Percentiles rank a stretch among this genome's conserved stretches.
phyloP scores from a whole-genome alignment of 176 grass and related monocot species.

The barley (Hordeum vulgare) region DNA sequence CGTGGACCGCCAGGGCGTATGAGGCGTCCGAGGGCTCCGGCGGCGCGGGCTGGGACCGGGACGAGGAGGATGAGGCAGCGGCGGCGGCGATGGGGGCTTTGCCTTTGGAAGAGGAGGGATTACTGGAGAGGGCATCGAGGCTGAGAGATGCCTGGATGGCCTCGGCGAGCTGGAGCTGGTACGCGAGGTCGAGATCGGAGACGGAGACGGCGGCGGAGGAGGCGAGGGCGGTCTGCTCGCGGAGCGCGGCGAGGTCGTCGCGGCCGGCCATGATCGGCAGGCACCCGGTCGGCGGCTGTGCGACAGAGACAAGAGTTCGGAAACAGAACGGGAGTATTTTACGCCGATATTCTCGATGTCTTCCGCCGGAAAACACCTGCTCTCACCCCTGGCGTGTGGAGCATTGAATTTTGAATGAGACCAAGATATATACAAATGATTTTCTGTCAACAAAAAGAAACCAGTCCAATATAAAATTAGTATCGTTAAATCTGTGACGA shows the following conservation, averaged over 20 bases:
- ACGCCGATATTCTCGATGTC: not conserved
- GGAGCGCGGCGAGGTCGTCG: slow-evolving; percentile 20
- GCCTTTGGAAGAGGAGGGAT: not conserved
- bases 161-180: slow-evolving; percentile 45
- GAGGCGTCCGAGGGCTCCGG: slow-evolving; percentile 7
- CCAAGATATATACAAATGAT: too few relatives aligned
- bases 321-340: not conserved
- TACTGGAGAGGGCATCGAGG: not conserved
- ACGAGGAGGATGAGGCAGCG: not conserved
- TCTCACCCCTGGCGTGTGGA: too few relatives aligned
- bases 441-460: too few relatives aligned
- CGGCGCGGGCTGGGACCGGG: too few relatives aligned
- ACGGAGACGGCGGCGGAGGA: not conserved
- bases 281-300: not conserved
- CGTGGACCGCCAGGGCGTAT: not conserved
- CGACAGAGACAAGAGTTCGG: not conserved
- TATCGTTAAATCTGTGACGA: too few relatives aligned
- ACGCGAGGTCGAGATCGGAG: slow-evolving; percentile 25
- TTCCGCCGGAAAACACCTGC: not conserved
- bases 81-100: not conserved
- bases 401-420: too few relatives aligned
- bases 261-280: not conserved
- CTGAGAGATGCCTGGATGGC: slow-evolving; percentile 42
- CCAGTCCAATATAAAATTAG: too few relatives aligned
- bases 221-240: not conserved